phyloP scores from a whole-genome alignment of 2,329 filamentous ascomycete species.

The Septoria petroselini region DNA sequence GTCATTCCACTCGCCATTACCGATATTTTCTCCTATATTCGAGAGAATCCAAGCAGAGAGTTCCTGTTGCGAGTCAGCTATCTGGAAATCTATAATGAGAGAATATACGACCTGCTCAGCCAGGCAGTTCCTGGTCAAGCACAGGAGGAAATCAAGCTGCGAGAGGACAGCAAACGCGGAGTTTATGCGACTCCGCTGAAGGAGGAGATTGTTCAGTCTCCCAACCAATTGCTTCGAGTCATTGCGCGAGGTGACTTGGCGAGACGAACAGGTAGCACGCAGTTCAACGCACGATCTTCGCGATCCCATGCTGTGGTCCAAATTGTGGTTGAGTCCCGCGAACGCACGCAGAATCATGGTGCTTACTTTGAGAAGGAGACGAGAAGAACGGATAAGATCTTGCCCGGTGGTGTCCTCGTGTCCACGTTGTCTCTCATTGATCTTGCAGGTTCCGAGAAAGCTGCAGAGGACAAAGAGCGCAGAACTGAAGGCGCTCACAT shows the following conservation, averaged over 20 bases:
- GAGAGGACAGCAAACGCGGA: conserved; percentile 92
- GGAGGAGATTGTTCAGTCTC: conserved; percentile 97
- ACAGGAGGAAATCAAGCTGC: conserved; percentile 93
- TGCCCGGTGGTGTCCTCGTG: conserved; percentile 87
- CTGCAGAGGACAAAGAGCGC: conserved; percentile 90
- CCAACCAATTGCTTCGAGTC: conserved; percentile 88
- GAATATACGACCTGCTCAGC: conserved; percentile 87
- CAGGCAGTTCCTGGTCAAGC: conserved; percentile 59
- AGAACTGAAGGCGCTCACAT: conserved; percentile 95
- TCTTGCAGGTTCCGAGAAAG: conserved; percentile 91
- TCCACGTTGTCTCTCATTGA: conserved; percentile 95
- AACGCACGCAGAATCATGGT: conserved; percentile 58
- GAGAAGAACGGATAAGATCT: conserved; percentile 58
- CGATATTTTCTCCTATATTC: conserved; percentile 98
- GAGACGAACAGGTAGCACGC: conserved; percentile 85
- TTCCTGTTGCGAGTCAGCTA: conserved; percentile 96
- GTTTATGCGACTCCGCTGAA: conserved; percentile 95
- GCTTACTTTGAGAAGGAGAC: conserved; percentile 53
- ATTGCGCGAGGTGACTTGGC: conserved; percentile 93
- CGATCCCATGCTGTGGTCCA: conserved; percentile 98
- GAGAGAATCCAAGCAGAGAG: conserved; percentile 90
- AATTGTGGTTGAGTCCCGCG: conserved; percentile 95
- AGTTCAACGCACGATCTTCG: conserved; percentile 94
- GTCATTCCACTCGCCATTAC: conserved; percentile 97
- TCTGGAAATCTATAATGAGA: conserved; percentile 98